Conservation (phyloP, 352 stramenopile genomes). For the Pythium aquatile region DNA sequence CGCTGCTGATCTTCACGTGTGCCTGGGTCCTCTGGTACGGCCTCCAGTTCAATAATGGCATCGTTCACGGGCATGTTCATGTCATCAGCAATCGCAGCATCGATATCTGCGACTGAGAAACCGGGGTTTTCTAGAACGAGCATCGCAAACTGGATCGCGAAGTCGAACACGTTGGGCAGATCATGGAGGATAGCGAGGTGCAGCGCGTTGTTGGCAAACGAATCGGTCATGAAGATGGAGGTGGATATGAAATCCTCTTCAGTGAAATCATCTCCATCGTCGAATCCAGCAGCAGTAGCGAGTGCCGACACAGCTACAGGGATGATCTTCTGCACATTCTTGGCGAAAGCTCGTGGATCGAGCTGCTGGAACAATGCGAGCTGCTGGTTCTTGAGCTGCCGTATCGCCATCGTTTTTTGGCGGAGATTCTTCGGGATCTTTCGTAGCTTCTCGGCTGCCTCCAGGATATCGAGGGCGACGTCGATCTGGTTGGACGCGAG, state of each 20-base stretch:
- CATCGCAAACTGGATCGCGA: slow-evolving; percentile 53
- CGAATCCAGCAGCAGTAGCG: neutral
- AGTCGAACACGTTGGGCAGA: slow-evolving; percentile 54
- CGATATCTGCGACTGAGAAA: slow-evolving; percentile 2
- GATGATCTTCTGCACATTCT: slow-evolving; percentile 16
- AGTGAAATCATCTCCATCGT: neutral
- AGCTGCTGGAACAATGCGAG: slow-evolving; percentile 17
- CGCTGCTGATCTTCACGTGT: slow-evolving; percentile 6
- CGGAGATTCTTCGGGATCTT: slow-evolving; percentile 3
- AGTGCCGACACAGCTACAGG: neutral
- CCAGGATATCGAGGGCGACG: slow-evolving; percentile 38
- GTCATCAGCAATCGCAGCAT: slow-evolving; percentile 1
- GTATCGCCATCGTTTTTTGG: neutral
- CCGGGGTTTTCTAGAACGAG: slow-evolving; percentile 22
- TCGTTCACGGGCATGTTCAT: neutral
- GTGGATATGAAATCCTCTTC: slow-evolving; percentile 19
- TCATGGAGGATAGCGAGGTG: slow-evolving; percentile 61
- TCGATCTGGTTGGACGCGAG: slow-evolving; percentile 55
- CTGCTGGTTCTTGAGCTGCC: slow-evolving; percentile 7
- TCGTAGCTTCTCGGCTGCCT: slow-evolving; percentile 30
- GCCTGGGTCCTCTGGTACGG: neutral
- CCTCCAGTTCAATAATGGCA: neutral
- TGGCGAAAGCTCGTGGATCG: slow-evolving; percentile 12
- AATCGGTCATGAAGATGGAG: slow-evolving; percentile 55
- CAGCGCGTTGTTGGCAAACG: slow-evolving; percentile 57